Evolutionary conservation across 75 land plant species (phyloP).

Genomic region (Sequoia sempervirens): DNA sequence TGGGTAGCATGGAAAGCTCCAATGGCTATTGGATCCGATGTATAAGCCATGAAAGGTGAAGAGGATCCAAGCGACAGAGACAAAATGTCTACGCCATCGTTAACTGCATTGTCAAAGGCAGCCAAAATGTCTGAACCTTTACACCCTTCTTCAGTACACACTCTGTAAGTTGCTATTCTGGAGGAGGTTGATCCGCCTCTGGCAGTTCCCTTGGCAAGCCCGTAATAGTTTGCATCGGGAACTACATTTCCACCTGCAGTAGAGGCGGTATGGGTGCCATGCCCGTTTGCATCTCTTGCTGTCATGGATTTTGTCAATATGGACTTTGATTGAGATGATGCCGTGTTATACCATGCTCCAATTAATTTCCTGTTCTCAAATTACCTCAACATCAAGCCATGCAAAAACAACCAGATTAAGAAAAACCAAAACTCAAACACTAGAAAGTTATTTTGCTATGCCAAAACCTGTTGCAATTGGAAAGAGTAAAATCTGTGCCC

Average conservation of each 20-base stretch:
- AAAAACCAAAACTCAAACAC: too few species aligned
- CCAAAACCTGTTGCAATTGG: conserved; percentile 10
- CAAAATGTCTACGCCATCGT: conserved; percentile 67
- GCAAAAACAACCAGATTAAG: too few species aligned
- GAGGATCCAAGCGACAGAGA: conserved; percentile 63
- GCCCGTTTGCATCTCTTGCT: conserved; percentile 57
- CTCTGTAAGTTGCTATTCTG: conserved; percentile 62
- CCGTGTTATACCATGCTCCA: conserved; percentile 56
- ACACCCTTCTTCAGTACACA: conserved; percentile 46
- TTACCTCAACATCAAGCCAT: not conserved
- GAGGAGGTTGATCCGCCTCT: conserved; percentile 55
- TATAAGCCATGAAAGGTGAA: conserved; percentile 27
- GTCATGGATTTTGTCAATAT: conserved; percentile 16
- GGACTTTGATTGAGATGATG: not conserved
- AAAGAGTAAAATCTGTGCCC: conserved; percentile 46
- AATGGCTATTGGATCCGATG: conserved; percentile 64
- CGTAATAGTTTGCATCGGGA: conserved; percentile 44
- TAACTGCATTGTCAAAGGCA: conserved; percentile 70
- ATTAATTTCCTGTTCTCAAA: conserved; percentile 54
- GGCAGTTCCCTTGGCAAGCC: conserved; percentile 61
- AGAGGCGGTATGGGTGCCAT: conserved; percentile 75
- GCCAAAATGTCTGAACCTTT: conserved; percentile 44
- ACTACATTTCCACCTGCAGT: conserved; percentile 58
- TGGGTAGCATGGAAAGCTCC: conserved; percentile 68
- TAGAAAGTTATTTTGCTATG: not conserved